Percentiles rank a stretch among this genome's conserved stretches.
Evolutionary conservation across 306 rosid species (phyloP).

Genomic region (Medicago arabica): DNA sequence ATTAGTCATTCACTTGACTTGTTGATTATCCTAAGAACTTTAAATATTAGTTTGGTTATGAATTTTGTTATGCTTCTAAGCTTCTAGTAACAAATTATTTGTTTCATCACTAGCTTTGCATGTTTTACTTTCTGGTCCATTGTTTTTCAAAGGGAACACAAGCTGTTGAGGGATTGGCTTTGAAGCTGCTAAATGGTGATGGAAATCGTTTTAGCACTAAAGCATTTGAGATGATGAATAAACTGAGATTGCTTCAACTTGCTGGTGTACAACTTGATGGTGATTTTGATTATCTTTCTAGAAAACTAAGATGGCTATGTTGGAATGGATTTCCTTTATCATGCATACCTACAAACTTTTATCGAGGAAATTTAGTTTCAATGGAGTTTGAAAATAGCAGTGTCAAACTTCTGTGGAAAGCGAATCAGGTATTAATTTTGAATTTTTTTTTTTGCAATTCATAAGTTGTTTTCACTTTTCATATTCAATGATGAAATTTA

Average conservation of each 20-base stretch:
- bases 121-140: too few species aligned
- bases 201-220: not conserved
- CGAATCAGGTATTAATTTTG: not conserved
- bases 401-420: not conserved
- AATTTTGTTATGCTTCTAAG: too few species aligned
- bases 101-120: too few species aligned
- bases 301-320: not conserved
- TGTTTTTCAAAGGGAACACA: not conserved
- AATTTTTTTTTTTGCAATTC: too few species aligned
- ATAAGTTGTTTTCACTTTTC: too few species aligned
- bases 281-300: not conserved
- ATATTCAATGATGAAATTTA: too few species aligned
- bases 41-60: too few species aligned
- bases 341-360: not conserved
- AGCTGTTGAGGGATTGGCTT: not conserved
- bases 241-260: not conserved
- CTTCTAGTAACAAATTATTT: too few species aligned
- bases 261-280: not conserved
- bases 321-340: conserved; percentile 2
- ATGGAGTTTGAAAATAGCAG: not conserved
- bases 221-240: not conserved
- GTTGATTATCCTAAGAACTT: too few species aligned
- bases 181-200: not conserved
- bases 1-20: too few species aligned
- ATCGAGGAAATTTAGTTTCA: not conserved